Evolutionary conservation across 306 rosid species (phyloP), one percentile per base, ranked within the genome.

Genomic region (Hippophae tibetana): DNA sequence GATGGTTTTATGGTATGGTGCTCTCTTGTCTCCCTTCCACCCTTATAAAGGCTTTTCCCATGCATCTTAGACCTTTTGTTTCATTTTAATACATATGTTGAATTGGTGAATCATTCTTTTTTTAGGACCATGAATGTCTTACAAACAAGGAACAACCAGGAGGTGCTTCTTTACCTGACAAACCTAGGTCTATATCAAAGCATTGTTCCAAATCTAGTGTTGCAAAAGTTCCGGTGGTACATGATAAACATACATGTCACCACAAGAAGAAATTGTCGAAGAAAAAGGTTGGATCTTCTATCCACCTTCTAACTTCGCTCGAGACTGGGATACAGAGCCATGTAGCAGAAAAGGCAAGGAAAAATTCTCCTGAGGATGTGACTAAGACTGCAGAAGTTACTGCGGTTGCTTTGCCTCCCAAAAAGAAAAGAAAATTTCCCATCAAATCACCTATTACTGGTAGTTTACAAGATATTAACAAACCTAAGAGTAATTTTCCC

Each of bases 201-300:
- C 72, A 62, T 70, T 67, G 50, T 42, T 52, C 61, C 65, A 70
- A 72, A 41, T 61, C 41, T 56, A 72, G 69, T 63, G 59, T 59
- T 47, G 70, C 74, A 52, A 73, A 71, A 62, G 74, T 65, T 69
- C 72, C 85, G 63, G 50, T n/a, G 61, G 54, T 65, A 44, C 62
- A 42, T 56, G 95, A 72, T 57, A 77, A 78, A 71, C 40, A 72
- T 73, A 79, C 89, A 42, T 81, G 76, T 75, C 49, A 70, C 54
- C 85, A 86, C 47, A 88, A 87, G 56, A 75, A 81, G 58, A 75
- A 81, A 65, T 55, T 60, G 63, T 65, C 69, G 43, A 59, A 13
- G 72, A 86, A 74, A 69, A 82, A 61, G 54, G 58, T 52, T 43
- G 66, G 64, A 64, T 73, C 88, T 59, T 61, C 69, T 43, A 72